phyloP scores from a whole-genome alignment of 2,329 filamentous ascomycete genomes.

The Colletotrichum eremochloae region DNA sequence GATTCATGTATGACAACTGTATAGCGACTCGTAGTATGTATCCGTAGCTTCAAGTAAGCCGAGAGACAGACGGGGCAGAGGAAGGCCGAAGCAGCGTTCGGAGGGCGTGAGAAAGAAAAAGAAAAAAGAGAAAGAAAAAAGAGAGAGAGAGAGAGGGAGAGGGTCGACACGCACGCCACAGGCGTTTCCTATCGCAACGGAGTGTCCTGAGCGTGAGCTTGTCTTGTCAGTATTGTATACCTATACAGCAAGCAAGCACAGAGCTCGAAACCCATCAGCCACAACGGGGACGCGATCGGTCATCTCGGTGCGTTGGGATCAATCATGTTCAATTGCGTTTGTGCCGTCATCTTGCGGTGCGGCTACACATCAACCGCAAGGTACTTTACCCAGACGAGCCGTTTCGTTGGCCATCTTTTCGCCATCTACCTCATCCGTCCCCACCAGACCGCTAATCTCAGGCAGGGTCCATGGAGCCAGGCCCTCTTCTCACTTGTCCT shows the following conservation, averaged over 20 bases:
- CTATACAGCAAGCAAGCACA: neutral
- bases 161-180: neutral
- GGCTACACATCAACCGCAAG: conserved; percentile 2
- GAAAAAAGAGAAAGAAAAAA: too few relatives aligned
- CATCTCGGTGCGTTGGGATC: neutral
- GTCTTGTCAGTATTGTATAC: neutral
- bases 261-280: conserved; percentile 17
- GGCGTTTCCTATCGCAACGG: neutral
- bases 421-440: conserved; percentile 41
- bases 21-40: neutral
- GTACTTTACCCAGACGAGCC: conserved; percentile 16
- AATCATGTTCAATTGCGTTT: neutral
- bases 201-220: conserved; percentile 6
- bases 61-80: conserved; percentile 1
- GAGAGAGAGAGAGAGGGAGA: neutral
- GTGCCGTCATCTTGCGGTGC: conserved; percentile 19
- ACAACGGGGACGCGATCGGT: neutral
- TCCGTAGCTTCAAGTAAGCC: neutral
- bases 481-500: neutral
- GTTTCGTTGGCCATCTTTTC: conserved; percentile 32
- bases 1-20: neutral
- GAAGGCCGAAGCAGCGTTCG: neutral
- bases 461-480: conserved; percentile 16
- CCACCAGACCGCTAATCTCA: conserved; percentile 38
- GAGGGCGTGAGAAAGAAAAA: neutral